Percentiles rank a stretch among this genome's conserved stretches.
Conservation (phyloP, 139 green algal genomes). For the Chlamydomonas incerta region DNA sequence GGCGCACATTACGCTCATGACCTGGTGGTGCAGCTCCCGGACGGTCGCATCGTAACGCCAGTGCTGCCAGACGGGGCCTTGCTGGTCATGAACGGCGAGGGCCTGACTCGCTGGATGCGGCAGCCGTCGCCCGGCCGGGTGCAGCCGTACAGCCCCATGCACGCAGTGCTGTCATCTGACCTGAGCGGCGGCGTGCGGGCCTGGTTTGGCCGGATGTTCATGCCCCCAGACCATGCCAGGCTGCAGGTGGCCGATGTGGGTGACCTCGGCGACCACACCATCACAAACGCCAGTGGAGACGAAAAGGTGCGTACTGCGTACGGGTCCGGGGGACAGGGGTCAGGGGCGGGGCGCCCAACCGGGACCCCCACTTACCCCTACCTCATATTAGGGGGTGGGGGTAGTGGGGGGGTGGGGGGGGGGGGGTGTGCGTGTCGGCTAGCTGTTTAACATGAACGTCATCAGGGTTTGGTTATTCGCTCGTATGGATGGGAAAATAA, state of each 20-base stretch:
- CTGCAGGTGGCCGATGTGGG: conserved; percentile 6
- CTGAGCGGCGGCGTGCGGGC: conserved; percentile 12
- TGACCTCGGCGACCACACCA: too few species aligned
- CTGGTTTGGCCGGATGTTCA: conserved; percentile 56
- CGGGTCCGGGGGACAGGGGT: too few species aligned
- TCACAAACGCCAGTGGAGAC: too few species aligned
- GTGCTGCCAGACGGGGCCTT: conserved; percentile 22
- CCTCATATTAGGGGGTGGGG: too few species aligned
- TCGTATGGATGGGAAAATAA: too few species aligned
- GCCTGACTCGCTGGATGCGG: conserved; percentile 27
- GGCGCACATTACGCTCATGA: background rate
- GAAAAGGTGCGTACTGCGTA: too few species aligned
- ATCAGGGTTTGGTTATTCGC: too few species aligned
- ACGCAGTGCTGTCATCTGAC: conserved; percentile 37
- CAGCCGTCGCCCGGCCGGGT: background rate
- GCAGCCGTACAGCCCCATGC: conserved; percentile 19
- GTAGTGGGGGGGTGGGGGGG: too few species aligned
- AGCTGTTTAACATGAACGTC: too few species aligned
- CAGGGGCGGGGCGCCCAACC: too few species aligned
- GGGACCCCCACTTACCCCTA: too few species aligned
- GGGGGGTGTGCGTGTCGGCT: too few species aligned
- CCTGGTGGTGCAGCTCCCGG: background rate
- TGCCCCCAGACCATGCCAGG: background rate
- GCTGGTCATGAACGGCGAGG: conserved; percentile 58
- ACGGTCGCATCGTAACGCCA: background rate